Percentiles rank a stretch among this genome's conserved stretches.
These are phyloP conservation scores for Claviceps paspali DNA, from an alignment of 2,329 filamentous ascomycete genomes.

Conservation along the genomic window DNA sequence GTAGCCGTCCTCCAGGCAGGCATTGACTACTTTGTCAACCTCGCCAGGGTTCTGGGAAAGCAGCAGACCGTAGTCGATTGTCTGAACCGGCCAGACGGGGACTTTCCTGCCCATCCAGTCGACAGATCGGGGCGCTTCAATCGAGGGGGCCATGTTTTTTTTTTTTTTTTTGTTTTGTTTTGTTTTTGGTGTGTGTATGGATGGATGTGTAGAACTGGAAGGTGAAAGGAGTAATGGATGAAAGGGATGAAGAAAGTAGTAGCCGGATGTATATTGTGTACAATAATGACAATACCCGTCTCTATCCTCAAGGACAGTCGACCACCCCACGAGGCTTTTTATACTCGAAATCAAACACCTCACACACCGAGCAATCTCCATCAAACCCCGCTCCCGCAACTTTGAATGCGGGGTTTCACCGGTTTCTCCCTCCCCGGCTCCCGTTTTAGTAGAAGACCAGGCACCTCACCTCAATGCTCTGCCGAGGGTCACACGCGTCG, in stretches of 20 bases:
- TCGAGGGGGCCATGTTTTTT: conserved; percentile 21
- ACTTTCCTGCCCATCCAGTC: conserved; percentile 33
- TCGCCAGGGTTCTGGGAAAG: conserved; percentile 39
- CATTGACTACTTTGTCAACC: conserved; percentile 32
- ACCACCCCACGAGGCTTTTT: too few relatives aligned
- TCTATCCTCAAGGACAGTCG: too few relatives aligned
- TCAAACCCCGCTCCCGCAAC: background rate
- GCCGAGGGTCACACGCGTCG: conserved; percentile 36
- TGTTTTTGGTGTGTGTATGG: too few relatives aligned
- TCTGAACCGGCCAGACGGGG: conserved; percentile 36
- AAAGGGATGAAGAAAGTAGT: too few relatives aligned
- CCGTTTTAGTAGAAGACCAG: conserved; percentile 40
- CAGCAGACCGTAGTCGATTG: conserved; percentile 34
- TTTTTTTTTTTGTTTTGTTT: background rate
- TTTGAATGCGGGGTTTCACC: background rate
- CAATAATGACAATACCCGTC: too few relatives aligned
- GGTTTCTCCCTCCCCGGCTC: too few relatives aligned
- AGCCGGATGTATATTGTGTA: too few relatives aligned
- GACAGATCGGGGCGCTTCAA: conserved; percentile 27
- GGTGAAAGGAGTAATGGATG: too few relatives aligned
- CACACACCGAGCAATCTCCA: background rate
- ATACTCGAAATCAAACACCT: background rate
- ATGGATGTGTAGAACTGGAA: too few relatives aligned
- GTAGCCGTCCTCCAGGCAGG: conserved; percentile 36
- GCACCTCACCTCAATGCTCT: conserved; percentile 51